phyloP scores from a whole-genome alignment of 108 stramenopile genomes.

The Cyclotella choctawhatcheeana region DNA sequence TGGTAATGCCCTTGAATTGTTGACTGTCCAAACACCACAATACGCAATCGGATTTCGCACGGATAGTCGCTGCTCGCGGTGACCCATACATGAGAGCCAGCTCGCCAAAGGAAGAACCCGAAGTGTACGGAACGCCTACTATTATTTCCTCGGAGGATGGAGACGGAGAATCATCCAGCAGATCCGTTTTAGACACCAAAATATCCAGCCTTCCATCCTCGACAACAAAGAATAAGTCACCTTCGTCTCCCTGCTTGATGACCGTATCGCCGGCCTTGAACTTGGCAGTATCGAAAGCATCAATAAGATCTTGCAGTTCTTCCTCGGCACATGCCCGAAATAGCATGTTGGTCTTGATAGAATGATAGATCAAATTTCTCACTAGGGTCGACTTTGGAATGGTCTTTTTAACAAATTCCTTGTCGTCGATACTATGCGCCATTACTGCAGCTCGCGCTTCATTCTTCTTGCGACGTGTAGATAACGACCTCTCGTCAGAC shows the following conservation, averaged over 20 bases:
- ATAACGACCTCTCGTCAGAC: conserved; percentile 15
- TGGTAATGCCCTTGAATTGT: conserved; percentile 78
- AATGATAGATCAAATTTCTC: conserved; percentile 63
- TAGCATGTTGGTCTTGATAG: conserved; percentile 71
- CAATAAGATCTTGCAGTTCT: conserved; percentile 74
- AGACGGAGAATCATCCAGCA: conserved; percentile 19
- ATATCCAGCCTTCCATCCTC: conserved; percentile 63
- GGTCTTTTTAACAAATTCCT: conserved; percentile 50
- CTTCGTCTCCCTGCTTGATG: conserved; percentile 83
- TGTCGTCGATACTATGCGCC: conserved; percentile 41
- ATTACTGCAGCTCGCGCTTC: conserved; percentile 55
- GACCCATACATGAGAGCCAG: conserved; percentile 85
- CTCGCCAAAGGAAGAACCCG: conserved; percentile 80
- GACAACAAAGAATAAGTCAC: conserved; percentile 84
- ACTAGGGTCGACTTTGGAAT: conserved; percentile 65
- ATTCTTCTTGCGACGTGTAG: conserved; percentile 25
- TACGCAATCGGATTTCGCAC: conserved; percentile 68
- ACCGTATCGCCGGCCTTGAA: conserved; percentile 54
- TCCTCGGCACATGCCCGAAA: conserved; percentile 66
- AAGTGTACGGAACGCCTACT: conserved; percentile 54
- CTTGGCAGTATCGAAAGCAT: conserved; percentile 68
- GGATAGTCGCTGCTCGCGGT: conserved; percentile 92
- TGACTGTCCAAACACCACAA: conserved; percentile 89
- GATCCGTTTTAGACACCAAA: conserved; percentile 37
- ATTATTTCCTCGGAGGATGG: conserved; percentile 43